These are phyloP conservation scores for Ceratocystis diversiconidia DNA, from an alignment of 2,329 filamentous ascomycete genomes.

Conservation along the genomic window DNA sequence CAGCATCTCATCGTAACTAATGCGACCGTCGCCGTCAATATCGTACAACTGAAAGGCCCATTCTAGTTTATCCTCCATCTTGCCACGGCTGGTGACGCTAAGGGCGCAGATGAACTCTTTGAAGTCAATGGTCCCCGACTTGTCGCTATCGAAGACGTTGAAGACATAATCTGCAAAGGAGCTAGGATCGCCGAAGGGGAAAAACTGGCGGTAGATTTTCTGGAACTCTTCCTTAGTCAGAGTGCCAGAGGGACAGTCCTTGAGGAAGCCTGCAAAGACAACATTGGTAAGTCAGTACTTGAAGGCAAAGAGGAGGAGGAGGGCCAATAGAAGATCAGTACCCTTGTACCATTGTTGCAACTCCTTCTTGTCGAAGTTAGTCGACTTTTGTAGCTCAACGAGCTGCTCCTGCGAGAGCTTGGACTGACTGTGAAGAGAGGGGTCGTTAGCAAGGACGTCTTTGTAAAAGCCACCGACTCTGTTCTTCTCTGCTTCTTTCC, in stretches of 20 bases:
- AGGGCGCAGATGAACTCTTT: constrained; percentile 99
- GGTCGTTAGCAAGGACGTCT: background rate
- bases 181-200: constrained; percentile 93
- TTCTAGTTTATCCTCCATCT: constrained; percentile 98
- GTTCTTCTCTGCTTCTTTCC: no score
- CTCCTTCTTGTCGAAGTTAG: constrained; percentile 99
- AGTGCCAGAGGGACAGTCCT: constrained; percentile 94
- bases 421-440: constrained; percentile 56
- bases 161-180: constrained; percentile 98
- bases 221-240: constrained; percentile 98
- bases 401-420: constrained; percentile 97
- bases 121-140: constrained; percentile 95
- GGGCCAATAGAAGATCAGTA: constrained; percentile 32
- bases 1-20: constrained; percentile 98
- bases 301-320: background rate
- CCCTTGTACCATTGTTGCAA: constrained; percentile 99
- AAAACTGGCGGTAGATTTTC: constrained; percentile 99
- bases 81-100: constrained; percentile 89
- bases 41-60: constrained; percentile 99
- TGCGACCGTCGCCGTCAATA: constrained; percentile 97
- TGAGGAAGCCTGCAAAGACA: constrained; percentile 65
- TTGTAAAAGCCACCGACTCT: background rate
- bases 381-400: constrained; percentile 85
- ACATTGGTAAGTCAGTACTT: background rate
- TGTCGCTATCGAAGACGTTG: constrained; percentile 96